A percentile compares a stretch with the other conserved stretches of the same genome.
These are phyloP conservation scores for Cercophora sp. DNA, from an alignment of 495 filamentous ascomycete species.

Conservation along the genomic window DNA sequence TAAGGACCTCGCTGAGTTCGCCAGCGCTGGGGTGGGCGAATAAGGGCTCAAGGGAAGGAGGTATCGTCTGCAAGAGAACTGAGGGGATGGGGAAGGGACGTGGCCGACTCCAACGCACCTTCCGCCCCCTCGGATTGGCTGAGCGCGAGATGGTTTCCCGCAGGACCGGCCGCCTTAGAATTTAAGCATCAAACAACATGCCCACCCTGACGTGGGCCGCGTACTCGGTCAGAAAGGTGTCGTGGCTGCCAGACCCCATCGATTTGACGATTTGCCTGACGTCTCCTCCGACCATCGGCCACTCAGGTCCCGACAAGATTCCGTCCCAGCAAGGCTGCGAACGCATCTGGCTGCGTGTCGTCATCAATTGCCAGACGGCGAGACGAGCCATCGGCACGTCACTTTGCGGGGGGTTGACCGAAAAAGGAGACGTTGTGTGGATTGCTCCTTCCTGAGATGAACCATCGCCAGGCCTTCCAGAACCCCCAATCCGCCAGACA, in stretches of 20 bases:
- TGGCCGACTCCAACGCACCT: not conserved
- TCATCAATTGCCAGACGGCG: not conserved
- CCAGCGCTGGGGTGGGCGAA: constrained; percentile 1
- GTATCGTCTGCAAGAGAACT: not conserved
- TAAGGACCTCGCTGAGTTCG: not conserved
- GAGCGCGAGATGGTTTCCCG: not conserved
- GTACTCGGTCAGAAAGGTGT: not conserved
- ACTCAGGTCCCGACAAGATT: constrained; percentile 8
- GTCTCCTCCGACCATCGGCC: constrained; percentile 1
- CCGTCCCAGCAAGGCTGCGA: constrained; percentile 2
- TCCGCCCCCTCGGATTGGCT: not conserved
- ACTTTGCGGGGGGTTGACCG: not conserved
- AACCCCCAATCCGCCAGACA: too few species aligned
- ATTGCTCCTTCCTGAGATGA: not conserved
- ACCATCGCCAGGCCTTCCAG: constrained; percentile 1
- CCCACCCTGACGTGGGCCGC: not conserved
- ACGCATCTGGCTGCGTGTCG: not conserved
- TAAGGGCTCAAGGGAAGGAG: constrained; percentile 3
- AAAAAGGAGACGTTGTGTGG: not conserved
- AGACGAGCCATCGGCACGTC: not conserved
- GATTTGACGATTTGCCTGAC: too few species aligned
- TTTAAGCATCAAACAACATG: not conserved
- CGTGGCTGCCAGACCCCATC: too few species aligned
- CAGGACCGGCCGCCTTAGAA: not conserved
- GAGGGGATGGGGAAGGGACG: not conserved